phyloP scores from a whole-genome alignment of 345 rosid species.

The Camelina neglecta region DNA sequence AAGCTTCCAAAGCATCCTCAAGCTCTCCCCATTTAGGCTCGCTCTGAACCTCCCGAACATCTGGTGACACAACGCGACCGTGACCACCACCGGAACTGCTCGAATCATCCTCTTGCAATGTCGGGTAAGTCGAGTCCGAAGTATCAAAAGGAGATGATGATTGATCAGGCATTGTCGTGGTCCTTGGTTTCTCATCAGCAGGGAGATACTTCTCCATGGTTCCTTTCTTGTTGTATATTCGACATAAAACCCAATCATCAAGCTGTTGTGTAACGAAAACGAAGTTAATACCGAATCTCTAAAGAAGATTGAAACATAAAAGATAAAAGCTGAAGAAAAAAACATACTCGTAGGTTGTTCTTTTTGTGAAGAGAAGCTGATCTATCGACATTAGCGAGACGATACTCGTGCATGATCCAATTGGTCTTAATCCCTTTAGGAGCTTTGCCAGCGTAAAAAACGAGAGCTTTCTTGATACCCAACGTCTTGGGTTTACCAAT shows the following conservation, averaged over 20 bases:
- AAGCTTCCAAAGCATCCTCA: slow-evolving; percentile 47
- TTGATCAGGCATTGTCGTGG: slow-evolving; percentile 25
- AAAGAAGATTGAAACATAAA: background rate
- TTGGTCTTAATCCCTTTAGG: slow-evolving; percentile 84
- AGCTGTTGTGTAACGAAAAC: slow-evolving; percentile 57
- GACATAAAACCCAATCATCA: slow-evolving; percentile 89
- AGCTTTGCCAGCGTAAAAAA: slow-evolving; percentile 92
- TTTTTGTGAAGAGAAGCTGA: slow-evolving; percentile 64
- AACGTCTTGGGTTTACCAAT: slow-evolving; percentile 80
- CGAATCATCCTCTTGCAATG: slow-evolving; percentile 63
- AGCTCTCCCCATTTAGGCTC: slow-evolving; percentile 54
- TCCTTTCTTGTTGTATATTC: slow-evolving; percentile 91
- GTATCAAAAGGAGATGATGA: slow-evolving; percentile 50
- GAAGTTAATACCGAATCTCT: slow-evolving; percentile 9
- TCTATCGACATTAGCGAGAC: slow-evolving; percentile 85
- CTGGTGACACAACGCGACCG: slow-evolving; percentile 71
- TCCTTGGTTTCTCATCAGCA: slow-evolving; percentile 35
- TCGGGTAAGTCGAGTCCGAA: slow-evolving; percentile 66
- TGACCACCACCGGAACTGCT: slow-evolving; percentile 91
- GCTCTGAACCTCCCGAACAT: slow-evolving; percentile 68
- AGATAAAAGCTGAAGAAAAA: too few relatives aligned
- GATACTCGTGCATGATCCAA: slow-evolving; percentile 99
- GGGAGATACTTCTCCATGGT: slow-evolving; percentile 60
- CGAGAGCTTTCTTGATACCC: slow-evolving; percentile 88
- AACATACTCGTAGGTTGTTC: slow-evolving; percentile 68